Conservation (phyloP, 129 eudicot genomes). For the Chrysanthemum lavandulifolium region DNA sequence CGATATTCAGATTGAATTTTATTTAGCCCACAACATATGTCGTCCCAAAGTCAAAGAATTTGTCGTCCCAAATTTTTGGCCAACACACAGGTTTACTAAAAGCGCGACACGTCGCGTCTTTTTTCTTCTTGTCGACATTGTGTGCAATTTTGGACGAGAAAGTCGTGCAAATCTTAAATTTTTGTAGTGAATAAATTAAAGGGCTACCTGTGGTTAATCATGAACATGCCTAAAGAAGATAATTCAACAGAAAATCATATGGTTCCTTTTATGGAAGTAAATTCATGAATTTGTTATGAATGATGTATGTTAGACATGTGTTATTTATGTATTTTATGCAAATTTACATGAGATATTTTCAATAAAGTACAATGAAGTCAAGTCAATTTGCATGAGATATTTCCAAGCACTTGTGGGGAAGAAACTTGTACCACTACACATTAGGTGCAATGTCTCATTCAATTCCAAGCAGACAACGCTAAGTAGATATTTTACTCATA, state of each 20-base stretch:
- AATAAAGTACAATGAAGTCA: neutral
- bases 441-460: constrained; percentile 11
- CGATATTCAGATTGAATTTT: no score
- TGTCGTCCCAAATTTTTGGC: no score
- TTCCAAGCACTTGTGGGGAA: constrained; percentile 25
- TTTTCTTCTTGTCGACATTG: no score
- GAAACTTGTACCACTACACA: neutral
- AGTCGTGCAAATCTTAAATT: no score
- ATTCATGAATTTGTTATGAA: neutral
- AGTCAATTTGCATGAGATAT: constrained; percentile 23
- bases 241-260: neutral
- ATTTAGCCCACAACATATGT: no score
- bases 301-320: neutral
- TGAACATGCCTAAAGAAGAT: neutral
- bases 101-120: no score
- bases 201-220: neutral
- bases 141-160: no score
- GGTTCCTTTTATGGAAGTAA: neutral
- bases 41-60: no score
- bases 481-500: constrained; percentile 25
- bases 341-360: neutral
- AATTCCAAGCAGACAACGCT: constrained; percentile 16
- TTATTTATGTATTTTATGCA: neutral
- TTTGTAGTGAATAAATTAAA: no score
- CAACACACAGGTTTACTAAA: no score